Base-by-base conservation (phyloP, 73 alveolate genomes). In the Tetrahymena borealis region DNA sequence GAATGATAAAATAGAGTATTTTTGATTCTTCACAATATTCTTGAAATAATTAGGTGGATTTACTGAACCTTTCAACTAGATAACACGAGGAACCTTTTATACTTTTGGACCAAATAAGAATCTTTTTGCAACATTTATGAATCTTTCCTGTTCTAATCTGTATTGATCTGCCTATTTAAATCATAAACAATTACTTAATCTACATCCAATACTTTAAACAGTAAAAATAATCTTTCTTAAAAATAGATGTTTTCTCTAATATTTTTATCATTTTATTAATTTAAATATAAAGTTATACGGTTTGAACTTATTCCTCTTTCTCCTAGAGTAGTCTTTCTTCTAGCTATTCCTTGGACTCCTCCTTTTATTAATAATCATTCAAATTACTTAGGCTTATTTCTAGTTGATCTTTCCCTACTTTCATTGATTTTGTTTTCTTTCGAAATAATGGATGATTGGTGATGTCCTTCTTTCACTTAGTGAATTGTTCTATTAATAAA, bases 1-100 rank as follows among this genome's bases (percentile, higher is more conserved):
- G 94, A 98, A 96, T 40, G 99, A 93, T 41, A 98, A 31, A 38
- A 95, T 90, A 43, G 95, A 93, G 96, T 98, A 98, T 95, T 98
- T 98, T 92, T 96, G 96, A 94, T 98, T 98, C 91, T 94, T 94
- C 8, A 96, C 95, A 92, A 90, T 91, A 92, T 98, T 98, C n/a
- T 79, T 85, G 31, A 79, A 85, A 32, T 85, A 39, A 20, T 93
- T 93, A 7, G 85, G 38, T 24, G 85, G 85, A 60, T n/a, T 13
- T 1, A 60, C 85, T 60, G 85, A 2, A 2, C 85, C 85, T n/a
- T 8, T 60, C 85, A 60, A 60, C 28, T 32, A 60, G 10, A 60
- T 60, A 6, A 60, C 28, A 60, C 85, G 85, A 4, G 85, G 28
- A 15, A 60, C 85, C 10, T 32, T 60, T 60, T 60, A n/a, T 1